These are phyloP conservation scores for Bretziella fagacearum DNA, from an alignment of 2,329 filamentous ascomycete species.

Conservation along the genomic window DNA sequence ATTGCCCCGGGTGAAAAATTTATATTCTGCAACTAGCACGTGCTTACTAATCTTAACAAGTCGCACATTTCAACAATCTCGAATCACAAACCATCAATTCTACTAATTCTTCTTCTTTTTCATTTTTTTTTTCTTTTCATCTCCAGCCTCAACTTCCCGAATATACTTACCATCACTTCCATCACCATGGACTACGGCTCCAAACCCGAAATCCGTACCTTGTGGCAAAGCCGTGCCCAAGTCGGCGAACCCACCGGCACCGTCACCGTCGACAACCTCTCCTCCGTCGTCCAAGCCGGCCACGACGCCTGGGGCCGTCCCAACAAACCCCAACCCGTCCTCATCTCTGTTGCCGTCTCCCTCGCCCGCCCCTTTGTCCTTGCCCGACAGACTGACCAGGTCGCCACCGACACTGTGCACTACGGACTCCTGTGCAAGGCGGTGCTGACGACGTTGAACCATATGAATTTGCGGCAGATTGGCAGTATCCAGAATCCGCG, in stretches of 20 bases:
- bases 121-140: too few relatives aligned
- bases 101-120: too few relatives aligned
- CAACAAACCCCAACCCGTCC: constrained; percentile 41
- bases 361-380: constrained; percentile 39
- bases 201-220: constrained; percentile 4
- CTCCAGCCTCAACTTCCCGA: neutral
- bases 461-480: constrained; percentile 16
- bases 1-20: too few relatives aligned
- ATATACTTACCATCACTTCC: neutral
- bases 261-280: constrained; percentile 46
- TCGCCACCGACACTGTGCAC: constrained; percentile 56
- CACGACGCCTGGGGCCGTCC: constrained; percentile 51
- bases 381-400: constrained; percentile 40
- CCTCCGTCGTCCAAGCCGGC: constrained; percentile 37
- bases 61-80: too few relatives aligned
- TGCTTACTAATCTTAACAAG: too few relatives aligned
- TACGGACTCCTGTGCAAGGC: constrained; percentile 56
- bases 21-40: too few relatives aligned
- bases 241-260: constrained; percentile 32
- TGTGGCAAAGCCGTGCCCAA: constrained; percentile 24
- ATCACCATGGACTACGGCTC: constrained; percentile 8
- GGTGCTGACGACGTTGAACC: constrained; percentile 32
- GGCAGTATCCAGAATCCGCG: constrained; percentile 4
- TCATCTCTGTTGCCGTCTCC: constrained; percentile 42
- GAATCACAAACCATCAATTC: too few relatives aligned